Conservation (phyloP, 495 filamentous ascomycete species). For the Letharia lupina region DNA sequence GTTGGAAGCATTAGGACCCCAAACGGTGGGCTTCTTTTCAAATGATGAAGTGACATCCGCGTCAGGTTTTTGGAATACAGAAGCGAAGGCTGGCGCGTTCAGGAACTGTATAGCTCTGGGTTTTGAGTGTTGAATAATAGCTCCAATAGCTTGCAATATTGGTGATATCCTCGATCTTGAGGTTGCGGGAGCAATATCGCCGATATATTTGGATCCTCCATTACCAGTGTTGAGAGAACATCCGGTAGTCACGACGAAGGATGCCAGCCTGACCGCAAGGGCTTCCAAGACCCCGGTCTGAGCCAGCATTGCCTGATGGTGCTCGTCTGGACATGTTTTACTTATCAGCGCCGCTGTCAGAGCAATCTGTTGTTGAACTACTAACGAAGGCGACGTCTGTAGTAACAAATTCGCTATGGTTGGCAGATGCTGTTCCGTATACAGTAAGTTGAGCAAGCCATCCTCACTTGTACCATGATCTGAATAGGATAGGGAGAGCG, state of each 20-base stretch:
- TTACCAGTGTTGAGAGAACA: constrained; percentile 33
- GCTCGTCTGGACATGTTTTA: constrained; percentile 57
- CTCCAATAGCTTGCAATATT: constrained; percentile 71
- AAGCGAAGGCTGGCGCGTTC: constrained; percentile 65
- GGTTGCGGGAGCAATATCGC: constrained; percentile 43
- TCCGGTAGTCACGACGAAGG: constrained; percentile 59
- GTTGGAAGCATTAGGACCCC: constrained; percentile 40
- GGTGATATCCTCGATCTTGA: constrained; percentile 51
- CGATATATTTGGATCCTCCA: constrained; percentile 25
- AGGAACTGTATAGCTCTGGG: constrained; percentile 69
- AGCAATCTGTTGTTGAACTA: constrained; percentile 58
- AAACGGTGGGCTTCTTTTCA: constrained; percentile 38
- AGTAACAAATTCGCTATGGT: constrained; percentile 56
- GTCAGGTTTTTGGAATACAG: constrained; percentile 54
- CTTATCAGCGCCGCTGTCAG: constrained; percentile 60
- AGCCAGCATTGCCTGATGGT: constrained; percentile 60
- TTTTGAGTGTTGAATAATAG: constrained; percentile 71
- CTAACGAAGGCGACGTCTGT: constrained; percentile 41
- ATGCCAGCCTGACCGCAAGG: constrained; percentile 66
- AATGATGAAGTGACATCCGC: constrained; percentile 37
- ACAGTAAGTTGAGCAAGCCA: constrained; percentile 57
- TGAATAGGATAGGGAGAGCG: constrained; percentile 43
- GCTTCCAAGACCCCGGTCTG: constrained; percentile 68
- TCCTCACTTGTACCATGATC: constrained; percentile 37
- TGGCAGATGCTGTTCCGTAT: constrained; percentile 48